Evolutionary conservation across 2,329 filamentous ascomycete species (phyloP).

Genomic region (Rosellinia necatrix): DNA sequence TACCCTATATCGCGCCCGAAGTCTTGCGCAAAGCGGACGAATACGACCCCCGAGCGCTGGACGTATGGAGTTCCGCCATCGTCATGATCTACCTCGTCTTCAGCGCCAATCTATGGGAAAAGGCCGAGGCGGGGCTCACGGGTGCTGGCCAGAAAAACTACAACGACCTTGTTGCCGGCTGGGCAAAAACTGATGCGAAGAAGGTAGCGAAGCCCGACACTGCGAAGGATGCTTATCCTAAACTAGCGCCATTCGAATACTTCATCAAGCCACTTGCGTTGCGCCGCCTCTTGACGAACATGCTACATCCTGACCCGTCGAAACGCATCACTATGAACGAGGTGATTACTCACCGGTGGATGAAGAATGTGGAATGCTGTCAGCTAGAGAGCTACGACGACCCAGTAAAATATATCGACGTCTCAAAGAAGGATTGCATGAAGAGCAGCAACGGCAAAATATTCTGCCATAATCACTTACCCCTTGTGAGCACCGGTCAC

Average conservation of each 20-base stretch:
- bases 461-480: conserved; percentile 63
- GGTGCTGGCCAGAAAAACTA: conserved; percentile 59
- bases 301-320: conserved; percentile 79
- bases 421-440: conserved; percentile 57
- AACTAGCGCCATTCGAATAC: conserved; percentile 66
- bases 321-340: conserved; percentile 72
- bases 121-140: conserved; percentile 54
- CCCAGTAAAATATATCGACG: conserved; percentile 63
- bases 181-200: conserved; percentile 68
- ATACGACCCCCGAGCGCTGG: conserved; percentile 76
- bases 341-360: conserved; percentile 71
- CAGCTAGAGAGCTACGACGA: conserved; percentile 71
- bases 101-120: conserved; percentile 74
- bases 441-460: conserved; percentile 55
- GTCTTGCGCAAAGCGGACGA: conserved; percentile 69
- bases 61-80: conserved; percentile 85
- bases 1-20: conserved; percentile 87
- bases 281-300: conserved; percentile 73
- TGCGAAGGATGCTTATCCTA: conserved; percentile 67
- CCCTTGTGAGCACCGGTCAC: conserved; percentile 50
- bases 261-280: conserved; percentile 69
- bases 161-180: conserved; percentile 66
- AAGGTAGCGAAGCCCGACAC: conserved; percentile 46
- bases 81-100: conserved; percentile 80
- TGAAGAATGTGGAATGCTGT: conserved; percentile 79